Base-by-base conservation (phyloP, 2,329 filamentous ascomycete genomes). In the Claviceps sp. region DNA sequence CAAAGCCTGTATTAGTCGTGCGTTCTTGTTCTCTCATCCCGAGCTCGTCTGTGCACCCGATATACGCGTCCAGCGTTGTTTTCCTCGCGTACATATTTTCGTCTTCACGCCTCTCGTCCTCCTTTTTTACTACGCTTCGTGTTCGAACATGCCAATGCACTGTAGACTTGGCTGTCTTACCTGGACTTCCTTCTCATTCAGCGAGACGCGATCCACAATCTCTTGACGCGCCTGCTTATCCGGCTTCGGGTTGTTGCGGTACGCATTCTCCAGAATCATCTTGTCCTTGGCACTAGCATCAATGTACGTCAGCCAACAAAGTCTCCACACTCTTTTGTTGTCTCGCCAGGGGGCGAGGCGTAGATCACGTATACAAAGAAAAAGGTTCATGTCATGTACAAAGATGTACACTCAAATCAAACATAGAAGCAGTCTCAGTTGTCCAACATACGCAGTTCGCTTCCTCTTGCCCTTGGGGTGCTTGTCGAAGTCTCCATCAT, bases 181-280 rank as follows among this genome's bases (percentile, higher is more conserved):
- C 82, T 96, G 91, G 40, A 96, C 89, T 73, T 96, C 90, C 68
- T 95, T 96, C 72, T 96, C 90, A 59, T 87, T 91, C 57, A 97
- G 76, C 24, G 87, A 85, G 55, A 96, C 89, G 68, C 83, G 86
- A 69, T 81, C 79, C 54, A 94, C 88, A 57, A 97, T 89, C 54
- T 84, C 83, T 47, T 87, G 77, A 70, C 91, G 87, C 67, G 88
- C 85, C 52, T 82, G 78, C 70, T 95, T 96, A 72, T 95, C 90
- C 37, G 91, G 91, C 68, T 95, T 96, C 6, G 88, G 81, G 66
- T 96, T 94, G 56, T 75, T 78, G 60, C 80, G 77, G 65, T 95
- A 96, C 54, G 91, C 89, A 38, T 85, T 78, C 68, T 96, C 91
- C 55, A 96, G 82, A 50, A 94, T 79, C 50, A 84, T 79, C 72